phyloP scores from a whole-genome alignment of 2,329 filamentous ascomycete genomes.

The Talaromyces rugulosus region DNA sequence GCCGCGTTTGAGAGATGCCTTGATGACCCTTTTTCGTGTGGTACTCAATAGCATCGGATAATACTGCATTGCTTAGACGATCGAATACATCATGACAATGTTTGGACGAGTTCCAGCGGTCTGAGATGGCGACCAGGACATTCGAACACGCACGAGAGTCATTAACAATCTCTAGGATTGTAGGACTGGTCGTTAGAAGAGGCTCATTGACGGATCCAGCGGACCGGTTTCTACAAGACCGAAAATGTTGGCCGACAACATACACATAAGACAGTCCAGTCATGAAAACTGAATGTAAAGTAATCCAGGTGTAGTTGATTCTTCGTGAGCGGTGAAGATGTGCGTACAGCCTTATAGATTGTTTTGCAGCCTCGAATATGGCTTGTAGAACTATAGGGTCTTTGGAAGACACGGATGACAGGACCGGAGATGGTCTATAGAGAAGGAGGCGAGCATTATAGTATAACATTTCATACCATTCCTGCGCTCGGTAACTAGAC shows the following conservation, averaged over 20 bases:
- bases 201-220: slow-evolving; percentile 9
- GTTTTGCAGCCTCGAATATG: slow-evolving; percentile 37
- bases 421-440: slow-evolving; percentile 37
- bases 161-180: slow-evolving; percentile 42
- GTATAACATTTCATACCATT: slow-evolving; percentile 43
- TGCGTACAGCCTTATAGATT: slow-evolving; percentile 42
- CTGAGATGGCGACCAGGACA: slow-evolving; percentile 42
- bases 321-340: slow-evolving; percentile 42
- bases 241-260: slow-evolving; percentile 39
- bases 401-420: slow-evolving; percentile 22
- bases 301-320: slow-evolving; percentile 36
- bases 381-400: slow-evolving; percentile 28
- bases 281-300: slow-evolving; percentile 47
- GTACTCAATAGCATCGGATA: slow-evolving; percentile 37
- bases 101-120: slow-evolving; percentile 38
- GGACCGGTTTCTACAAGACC: slow-evolving; percentile 20
- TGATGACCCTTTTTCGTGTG: slow-evolving; percentile 4
- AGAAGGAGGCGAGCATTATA: slow-evolving; percentile 43
- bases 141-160: slow-evolving; percentile 43
- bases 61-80: slow-evolving; percentile 39
- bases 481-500: slow-evolving; percentile 39
- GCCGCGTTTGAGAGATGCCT: slow-evolving; percentile 6
- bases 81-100: slow-evolving; percentile 44
- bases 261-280: slow-evolving; percentile 45
- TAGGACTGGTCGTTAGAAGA: slow-evolving; percentile 29